phyloP scores from a whole-genome alignment of 2,329 filamentous ascomycete species.

The Cladosporium oxysporum region DNA sequence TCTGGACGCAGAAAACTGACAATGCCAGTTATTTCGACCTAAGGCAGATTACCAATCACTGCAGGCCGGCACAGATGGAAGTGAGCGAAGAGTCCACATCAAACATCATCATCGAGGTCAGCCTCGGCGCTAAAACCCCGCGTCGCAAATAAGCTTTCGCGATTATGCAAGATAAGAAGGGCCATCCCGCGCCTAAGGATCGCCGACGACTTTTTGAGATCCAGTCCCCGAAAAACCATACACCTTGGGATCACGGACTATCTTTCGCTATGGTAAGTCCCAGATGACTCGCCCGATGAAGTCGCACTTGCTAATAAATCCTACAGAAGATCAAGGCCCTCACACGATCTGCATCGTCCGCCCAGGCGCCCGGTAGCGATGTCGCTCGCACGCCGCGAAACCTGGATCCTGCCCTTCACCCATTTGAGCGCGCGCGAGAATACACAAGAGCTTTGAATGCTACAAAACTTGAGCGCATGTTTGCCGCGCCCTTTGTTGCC shows the following conservation, averaged over 20 bases:
- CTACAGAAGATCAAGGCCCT: constrained; percentile 64
- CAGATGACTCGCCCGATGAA: background rate
- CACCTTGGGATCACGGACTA: constrained; percentile 11
- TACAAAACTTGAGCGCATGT: constrained; percentile 92
- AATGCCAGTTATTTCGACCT: too few relatives aligned
- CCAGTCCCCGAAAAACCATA: constrained; percentile 4
- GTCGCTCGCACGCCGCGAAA: constrained; percentile 68
- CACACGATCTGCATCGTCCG: constrained; percentile 63
- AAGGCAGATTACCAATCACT: constrained; percentile 1
- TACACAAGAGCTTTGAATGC: constrained; percentile 79
- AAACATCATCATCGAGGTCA: background rate
- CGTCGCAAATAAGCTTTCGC: background rate
- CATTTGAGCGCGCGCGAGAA: constrained; percentile 87
- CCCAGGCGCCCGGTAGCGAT: constrained; percentile 67
- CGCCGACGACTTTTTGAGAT: constrained; percentile 18
- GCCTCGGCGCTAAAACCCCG: constrained; percentile 10
- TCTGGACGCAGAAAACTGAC: background rate
- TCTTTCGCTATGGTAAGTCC: constrained; percentile 16
- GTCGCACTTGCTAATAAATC: background rate
- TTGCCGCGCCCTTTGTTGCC: constrained; percentile 78
- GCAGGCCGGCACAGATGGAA: background rate
- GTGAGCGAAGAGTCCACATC: background rate
- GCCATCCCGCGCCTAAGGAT: constrained; percentile 2
- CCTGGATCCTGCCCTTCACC: constrained; percentile 81
- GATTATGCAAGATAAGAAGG: constrained; percentile 12